Percentiles rank a stretch among this genome's conserved stretches.
Conservation (phyloP, 352 stramenopile genomes). For the Globisporangium spiculum region DNA sequence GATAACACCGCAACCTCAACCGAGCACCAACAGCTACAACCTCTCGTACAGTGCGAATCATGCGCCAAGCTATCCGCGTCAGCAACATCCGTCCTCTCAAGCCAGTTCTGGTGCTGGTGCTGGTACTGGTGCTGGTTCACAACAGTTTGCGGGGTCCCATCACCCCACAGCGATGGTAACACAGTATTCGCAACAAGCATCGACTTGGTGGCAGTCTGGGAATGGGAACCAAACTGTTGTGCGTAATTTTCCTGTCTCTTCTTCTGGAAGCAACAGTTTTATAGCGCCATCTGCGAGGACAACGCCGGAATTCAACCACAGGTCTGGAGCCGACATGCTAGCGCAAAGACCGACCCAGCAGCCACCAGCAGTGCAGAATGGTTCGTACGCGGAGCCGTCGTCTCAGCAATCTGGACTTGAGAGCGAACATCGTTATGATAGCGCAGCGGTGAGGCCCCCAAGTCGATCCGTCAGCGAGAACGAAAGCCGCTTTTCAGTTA, state of each 20-base stretch:
- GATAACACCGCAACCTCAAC: not conserved
- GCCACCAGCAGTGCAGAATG: not conserved
- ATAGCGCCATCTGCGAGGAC: not conserved
- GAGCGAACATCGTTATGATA: not conserved
- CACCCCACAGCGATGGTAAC: not conserved
- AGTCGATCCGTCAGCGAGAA: not conserved
- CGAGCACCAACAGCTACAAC: not conserved
- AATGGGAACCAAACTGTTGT: slow-evolving; percentile 1
- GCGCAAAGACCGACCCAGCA: not conserved
- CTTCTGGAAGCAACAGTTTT: not conserved
- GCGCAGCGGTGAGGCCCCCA: not conserved
- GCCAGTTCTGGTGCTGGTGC: no score
- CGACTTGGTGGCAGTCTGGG: not conserved
- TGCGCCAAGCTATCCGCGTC: not conserved
- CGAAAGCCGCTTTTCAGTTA: not conserved
- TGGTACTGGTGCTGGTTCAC: not conserved
- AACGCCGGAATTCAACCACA: not conserved
- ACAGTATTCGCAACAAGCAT: not conserved
- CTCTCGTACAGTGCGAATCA: not conserved
- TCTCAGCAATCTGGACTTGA: not conserved
- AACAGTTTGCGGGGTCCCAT: not conserved
- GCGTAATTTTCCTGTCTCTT: not conserved
- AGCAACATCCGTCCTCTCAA: not conserved
- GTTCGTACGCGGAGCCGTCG: not conserved
- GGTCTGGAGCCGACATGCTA: not conserved